A percentile compares a stretch with the other conserved stretches of the same genome.
Conservation (phyloP, 805 yeast species). For the Candida jianshihensis region DNA sequence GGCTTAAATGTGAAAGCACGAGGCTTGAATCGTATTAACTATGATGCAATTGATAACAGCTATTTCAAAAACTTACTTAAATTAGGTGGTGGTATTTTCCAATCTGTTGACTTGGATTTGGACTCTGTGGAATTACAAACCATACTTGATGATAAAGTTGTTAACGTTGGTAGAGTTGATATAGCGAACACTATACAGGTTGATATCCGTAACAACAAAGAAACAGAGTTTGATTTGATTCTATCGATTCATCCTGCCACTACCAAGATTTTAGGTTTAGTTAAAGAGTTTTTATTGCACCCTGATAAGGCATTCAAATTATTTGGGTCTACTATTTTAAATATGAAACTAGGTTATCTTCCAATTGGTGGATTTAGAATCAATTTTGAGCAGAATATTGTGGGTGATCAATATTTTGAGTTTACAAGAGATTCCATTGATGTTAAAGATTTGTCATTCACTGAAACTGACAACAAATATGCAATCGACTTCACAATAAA, state of each 20-base stretch:
- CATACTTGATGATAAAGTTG: constrained; percentile 10
- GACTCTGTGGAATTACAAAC: constrained; percentile 26
- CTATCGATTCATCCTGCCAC: constrained; percentile 29
- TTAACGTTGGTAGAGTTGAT: constrained; percentile 25
- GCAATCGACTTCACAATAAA: constrained; percentile 16
- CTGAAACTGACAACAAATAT: constrained; percentile 15
- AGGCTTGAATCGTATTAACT: constrained; percentile 27
- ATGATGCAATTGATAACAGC: constrained; percentile 22
- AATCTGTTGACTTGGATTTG: constrained; percentile 23
- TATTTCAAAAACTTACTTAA: constrained; percentile 23
- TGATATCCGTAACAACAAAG: constrained; percentile 21
- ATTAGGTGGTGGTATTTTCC: constrained; percentile 26
- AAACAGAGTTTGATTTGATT: constrained; percentile 22
- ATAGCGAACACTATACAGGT: constrained; percentile 29
- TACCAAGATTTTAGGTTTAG: constrained; percentile 24
- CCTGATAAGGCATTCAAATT: constrained; percentile 27
- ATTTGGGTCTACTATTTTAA: constrained; percentile 28
- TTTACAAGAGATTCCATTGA: constrained; percentile 16
- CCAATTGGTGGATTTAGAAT: constrained; percentile 26
- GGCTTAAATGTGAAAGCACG: constrained; percentile 27
- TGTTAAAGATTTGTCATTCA: constrained; percentile 21
- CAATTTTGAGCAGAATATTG: constrained; percentile 25
- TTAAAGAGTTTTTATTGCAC: constrained; percentile 25
- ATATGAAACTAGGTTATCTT: constrained; percentile 26
- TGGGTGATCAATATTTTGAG: constrained; percentile 17